Evolutionary conservation across 768 basidiomycete species (phyloP), one percentile per base, ranked within the genome.

Genomic region (Lactarius hengduanensis): DNA sequence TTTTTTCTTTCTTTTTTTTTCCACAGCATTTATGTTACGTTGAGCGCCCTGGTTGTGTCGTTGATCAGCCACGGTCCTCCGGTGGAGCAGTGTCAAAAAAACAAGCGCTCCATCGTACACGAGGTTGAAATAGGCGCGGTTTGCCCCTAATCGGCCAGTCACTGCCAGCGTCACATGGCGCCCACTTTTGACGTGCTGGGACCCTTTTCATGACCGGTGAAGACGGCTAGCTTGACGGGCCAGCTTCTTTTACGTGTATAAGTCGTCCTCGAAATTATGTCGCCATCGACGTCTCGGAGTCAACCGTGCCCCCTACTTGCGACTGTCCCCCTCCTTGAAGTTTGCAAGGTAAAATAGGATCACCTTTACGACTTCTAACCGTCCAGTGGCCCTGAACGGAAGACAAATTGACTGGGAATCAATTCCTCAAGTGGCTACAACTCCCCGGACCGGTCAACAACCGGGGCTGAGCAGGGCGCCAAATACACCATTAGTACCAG

Each of bases 171-270:
- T 58, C 65, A 62, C 61, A 66, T 66, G 61, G n/a, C 20, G 26
- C 1, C 30, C 45, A 4, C 7, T 10, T 57, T 50, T 57, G 32
- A 36, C 55, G 60, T 43, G 20, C 43, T 62, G 26, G 18, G 4
- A 13, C 20, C 38, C 30, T 32, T 53, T 65, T 61, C n/a, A 66
- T 62, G 40, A 41, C 61, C 65, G 61, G 40, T 58, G 57, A 62
- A 59, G 32, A 59, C 55, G 61, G 65, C 50, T 28, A 53, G 50
- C 50, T 53, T 53, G 50, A 28, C 13, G 26, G 26, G 13, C 13
- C 22, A 26, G 22, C 56, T 57, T 40, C 40, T n/a, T 20, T 58
- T 53, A 66, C 61, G 40, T 50, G 60, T 62, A 3, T 41, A 18
- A 15, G 22, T 13, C 15, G 56, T 58, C 32, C 55, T 34, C 36